Conservation (phyloP, 225 moss, liverwort and hornwort species). For the Pleurozium schreberi region DNA sequence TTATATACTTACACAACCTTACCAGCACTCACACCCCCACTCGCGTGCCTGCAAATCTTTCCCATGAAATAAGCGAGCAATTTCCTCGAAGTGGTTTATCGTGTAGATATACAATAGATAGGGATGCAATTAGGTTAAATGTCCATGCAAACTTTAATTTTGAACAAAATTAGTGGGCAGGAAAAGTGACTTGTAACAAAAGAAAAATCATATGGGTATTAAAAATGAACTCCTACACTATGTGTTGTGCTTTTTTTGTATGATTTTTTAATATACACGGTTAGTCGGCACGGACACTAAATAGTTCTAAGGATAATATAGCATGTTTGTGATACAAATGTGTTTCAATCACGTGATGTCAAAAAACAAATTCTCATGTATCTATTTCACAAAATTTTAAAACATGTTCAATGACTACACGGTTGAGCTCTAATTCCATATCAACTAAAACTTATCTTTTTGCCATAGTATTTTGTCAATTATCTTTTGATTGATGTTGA, state of each 20-base stretch:
- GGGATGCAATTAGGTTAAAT: neutral
- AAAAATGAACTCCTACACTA: too few relatives aligned
- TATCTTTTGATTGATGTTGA: neutral
- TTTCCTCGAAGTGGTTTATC: too few relatives aligned
- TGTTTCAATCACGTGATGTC: neutral
- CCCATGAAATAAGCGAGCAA: too few relatives aligned
- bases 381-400: too few relatives aligned
- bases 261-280: neutral
- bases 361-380: neutral
- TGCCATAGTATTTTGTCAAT: rapidly evolving
- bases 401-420: too few relatives aligned
- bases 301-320: neutral
- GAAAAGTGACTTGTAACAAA: neutral
- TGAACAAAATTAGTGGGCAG: neutral
- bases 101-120: neutral
- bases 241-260: too few relatives aligned
- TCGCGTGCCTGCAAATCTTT: too few relatives aligned
- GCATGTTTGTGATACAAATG: neutral
- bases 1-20: neutral
- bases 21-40: neutral
- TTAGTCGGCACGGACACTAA: rapidly evolving
- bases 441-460: rapidly evolving
- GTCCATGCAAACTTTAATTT: neutral
- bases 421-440: neutral
- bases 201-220: neutral